phyloP scores from a whole-genome alignment of 1,284 basidiomycete species.

The Xanthoconium separans region DNA sequence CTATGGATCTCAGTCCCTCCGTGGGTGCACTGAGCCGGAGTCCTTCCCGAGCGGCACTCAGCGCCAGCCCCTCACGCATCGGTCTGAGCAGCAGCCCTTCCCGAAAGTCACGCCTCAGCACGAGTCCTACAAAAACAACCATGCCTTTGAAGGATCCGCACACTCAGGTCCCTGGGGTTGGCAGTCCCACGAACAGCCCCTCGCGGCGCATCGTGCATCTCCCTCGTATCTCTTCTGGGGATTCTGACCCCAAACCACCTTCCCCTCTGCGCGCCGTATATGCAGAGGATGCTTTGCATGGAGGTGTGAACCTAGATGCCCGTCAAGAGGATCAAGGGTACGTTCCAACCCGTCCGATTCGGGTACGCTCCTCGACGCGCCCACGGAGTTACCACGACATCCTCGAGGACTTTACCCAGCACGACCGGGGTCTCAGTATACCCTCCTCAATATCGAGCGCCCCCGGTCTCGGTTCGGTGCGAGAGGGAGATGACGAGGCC shows the following conservation, averaged over 20 bases:
- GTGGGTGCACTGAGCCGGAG: constrained; percentile 21
- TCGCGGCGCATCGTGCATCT: constrained; percentile 23
- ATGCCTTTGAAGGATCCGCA: constrained; percentile 20
- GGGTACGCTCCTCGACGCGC: constrained; percentile 41
- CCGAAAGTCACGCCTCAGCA: constrained; percentile 24
- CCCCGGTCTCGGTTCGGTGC: constrained; percentile 26
- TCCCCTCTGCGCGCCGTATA: constrained; percentile 3
- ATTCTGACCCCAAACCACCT: constrained; percentile 7
- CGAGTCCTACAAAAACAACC: constrained; percentile 23
- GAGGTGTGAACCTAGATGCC: background rate
- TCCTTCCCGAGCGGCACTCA: constrained; percentile 26
- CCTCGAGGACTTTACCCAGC: constrained; percentile 58
- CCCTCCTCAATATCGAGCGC: constrained; percentile 34
- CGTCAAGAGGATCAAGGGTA: constrained; percentile 13
- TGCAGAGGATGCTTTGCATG: background rate
- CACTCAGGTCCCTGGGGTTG: constrained; percentile 5
- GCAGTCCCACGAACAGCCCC: constrained; percentile 26
- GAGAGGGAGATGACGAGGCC: constrained; percentile 28
- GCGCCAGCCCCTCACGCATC: constrained; percentile 30
- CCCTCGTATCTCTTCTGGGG: constrained; percentile 22
- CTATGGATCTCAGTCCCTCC: constrained; percentile 33
- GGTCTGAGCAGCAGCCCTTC: constrained; percentile 22
- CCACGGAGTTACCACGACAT: constrained; percentile 65
- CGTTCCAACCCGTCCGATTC: constrained; percentile 26
- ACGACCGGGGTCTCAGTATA: constrained; percentile 30